These are phyloP conservation scores for Castanea crenata DNA, from an alignment of 306 rosid species.

Conservation along the genomic window DNA sequence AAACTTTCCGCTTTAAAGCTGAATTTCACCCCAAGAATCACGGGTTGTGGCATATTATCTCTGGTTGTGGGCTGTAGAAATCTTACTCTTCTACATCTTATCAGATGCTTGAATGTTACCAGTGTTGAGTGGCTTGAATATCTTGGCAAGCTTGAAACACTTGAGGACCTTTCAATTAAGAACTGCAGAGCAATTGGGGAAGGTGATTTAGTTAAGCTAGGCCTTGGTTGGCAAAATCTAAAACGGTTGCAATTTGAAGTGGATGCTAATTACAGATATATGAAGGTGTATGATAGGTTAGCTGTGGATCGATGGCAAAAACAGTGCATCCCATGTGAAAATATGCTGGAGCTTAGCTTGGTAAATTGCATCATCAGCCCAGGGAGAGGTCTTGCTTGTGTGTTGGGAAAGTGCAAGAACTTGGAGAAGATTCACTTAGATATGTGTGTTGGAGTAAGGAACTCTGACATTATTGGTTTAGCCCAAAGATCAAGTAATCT, in stretches of 20 bases:
- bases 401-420: constrained; percentile 73
- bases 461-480: constrained; percentile 66
- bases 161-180: constrained; percentile 50
- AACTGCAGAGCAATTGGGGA: constrained; percentile 60
- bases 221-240: constrained; percentile 70
- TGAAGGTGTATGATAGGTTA: constrained; percentile 82
- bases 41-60: constrained; percentile 80
- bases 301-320: constrained; percentile 86
- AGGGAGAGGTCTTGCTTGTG: constrained; percentile 91
- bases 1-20: constrained; percentile 66
- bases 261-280: constrained; percentile 76
- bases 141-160: constrained; percentile 49
- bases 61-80: constrained; percentile 79
- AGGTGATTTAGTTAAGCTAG: constrained; percentile 58
- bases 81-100: constrained; percentile 72
- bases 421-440: constrained; percentile 77
- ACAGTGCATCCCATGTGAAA: constrained; percentile 74
- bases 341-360: constrained; percentile 68
- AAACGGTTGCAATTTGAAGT: constrained; percentile 82
- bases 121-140: constrained; percentile 69
- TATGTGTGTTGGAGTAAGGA: constrained; percentile 88
- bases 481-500: constrained; percentile 64
- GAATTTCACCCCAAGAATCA: constrained; percentile 75
- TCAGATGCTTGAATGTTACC: constrained; percentile 74
- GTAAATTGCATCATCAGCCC: constrained; percentile 91